A percentile compares a stretch with the other conserved stretches of the same genome.
These are phyloP conservation scores for Rhizopogon parksii DNA, from an alignment of 1,284 basidiomycete species.

Conservation along the genomic window DNA sequence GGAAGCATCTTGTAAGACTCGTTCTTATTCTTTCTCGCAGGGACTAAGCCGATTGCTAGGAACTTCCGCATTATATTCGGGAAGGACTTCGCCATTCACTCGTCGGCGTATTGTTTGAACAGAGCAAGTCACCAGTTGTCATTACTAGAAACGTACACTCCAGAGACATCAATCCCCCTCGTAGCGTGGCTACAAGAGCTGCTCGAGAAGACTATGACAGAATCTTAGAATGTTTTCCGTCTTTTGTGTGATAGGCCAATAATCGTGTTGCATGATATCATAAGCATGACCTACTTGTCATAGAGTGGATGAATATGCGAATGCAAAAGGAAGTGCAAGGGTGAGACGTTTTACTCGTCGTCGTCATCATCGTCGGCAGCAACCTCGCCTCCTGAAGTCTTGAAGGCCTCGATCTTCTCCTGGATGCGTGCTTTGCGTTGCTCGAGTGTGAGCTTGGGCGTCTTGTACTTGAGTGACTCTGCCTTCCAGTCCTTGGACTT, in stretches of 20 bases:
- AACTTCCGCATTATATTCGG: conserved; percentile 56
- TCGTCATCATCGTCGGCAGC: conserved; percentile 49
- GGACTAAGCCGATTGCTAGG: conserved; percentile 29
- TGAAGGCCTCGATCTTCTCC: conserved; percentile 81
- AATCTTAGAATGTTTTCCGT: conserved; percentile 15
- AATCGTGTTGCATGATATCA: conserved; percentile 15
- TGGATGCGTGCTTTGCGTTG: conserved; percentile 77
- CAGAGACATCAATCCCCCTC: conserved; percentile 28
- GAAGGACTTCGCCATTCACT: conserved; percentile 43
- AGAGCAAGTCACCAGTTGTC: conserved; percentile 29
- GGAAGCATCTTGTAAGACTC: conserved; percentile 61
- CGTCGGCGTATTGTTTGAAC: conserved; percentile 48
- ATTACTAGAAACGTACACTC: conserved; percentile 36
- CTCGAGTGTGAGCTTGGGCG: conserved; percentile 66
- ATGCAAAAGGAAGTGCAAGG: conserved; percentile 1
- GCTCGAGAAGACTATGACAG: conserved; percentile 32
- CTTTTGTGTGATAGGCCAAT: conserved; percentile 1
- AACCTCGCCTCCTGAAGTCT: conserved; percentile 47
- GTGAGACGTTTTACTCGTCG: conserved; percentile 42
- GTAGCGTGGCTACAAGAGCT: conserved; percentile 45
- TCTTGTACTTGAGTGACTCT: conserved; percentile 74
- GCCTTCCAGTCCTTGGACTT: conserved; percentile 93
- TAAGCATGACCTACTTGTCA: conserved; percentile 11
- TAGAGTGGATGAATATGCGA: conserved; percentile 1
- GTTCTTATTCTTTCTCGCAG: conserved; percentile 3